phyloP scores from a whole-genome alignment of 192 early-diverging fungal species.

The Entomortierella lignicola region DNA sequence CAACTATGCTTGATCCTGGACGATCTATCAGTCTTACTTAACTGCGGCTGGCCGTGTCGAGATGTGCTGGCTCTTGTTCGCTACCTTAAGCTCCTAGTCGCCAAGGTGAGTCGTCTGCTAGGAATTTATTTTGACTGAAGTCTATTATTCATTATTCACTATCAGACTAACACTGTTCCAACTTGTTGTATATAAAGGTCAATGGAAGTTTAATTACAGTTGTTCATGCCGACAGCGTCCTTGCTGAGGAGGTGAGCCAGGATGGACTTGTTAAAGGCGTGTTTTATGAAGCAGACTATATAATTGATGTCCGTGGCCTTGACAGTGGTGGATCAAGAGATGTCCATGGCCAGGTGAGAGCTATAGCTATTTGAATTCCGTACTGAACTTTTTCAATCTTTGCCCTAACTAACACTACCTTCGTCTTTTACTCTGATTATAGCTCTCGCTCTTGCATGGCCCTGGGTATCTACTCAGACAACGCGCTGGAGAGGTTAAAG shows the following conservation, averaged over 20 bases:
- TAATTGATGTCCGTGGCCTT: constrained; percentile 61
- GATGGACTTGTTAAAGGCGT: constrained; percentile 64
- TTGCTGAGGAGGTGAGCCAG: constrained; percentile 55
- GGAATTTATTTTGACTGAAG: too few relatives aligned
- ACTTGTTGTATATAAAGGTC: constrained; percentile 24
- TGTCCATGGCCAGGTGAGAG: constrained; percentile 64
- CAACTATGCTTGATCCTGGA: constrained; percentile 63
- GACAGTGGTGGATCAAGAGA: constrained; percentile 66
- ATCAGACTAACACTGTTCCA: neutral
- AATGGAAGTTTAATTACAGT: constrained; percentile 63
- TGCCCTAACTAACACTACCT: neutral
- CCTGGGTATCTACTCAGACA: constrained; percentile 52
- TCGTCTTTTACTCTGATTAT: neutral
- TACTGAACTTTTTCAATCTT: neutral
- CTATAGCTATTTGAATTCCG: neutral
- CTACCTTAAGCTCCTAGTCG: constrained; percentile 56
- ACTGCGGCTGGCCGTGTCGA: constrained; percentile 55
- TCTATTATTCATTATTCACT: too few relatives aligned
- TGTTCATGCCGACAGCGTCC: constrained; percentile 64
- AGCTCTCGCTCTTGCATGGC: constrained; percentile 64
- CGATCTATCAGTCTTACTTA: constrained; percentile 63
- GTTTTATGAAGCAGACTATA: constrained; percentile 58
- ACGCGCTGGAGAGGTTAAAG: constrained; percentile 31
- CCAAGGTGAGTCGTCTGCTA: constrained; percentile 27
- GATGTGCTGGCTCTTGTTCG: constrained; percentile 57